These are phyloP conservation scores for Phoma sp. DNA, from an alignment of 2,329 filamentous ascomycete species.

Conservation along the genomic window DNA sequence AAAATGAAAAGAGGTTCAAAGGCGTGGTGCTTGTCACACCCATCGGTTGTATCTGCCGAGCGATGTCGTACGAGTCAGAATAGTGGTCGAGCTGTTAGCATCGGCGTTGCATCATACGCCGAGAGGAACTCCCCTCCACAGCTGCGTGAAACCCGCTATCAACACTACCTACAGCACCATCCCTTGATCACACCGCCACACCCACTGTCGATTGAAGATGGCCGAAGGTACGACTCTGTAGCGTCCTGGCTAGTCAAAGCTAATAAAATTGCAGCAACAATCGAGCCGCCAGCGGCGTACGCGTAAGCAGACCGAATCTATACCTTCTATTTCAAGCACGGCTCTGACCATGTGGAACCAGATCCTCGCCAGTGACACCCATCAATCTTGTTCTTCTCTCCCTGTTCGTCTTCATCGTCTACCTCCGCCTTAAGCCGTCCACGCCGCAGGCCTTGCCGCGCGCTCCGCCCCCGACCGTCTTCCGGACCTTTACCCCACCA, in stretches of 20 bases:
- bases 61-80: conserved; percentile 3
- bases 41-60: neutral
- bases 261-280: conserved; percentile 9
- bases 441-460: conserved; percentile 60
- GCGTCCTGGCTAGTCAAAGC: neutral
- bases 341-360: conserved; percentile 39
- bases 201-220: conserved; percentile 4
- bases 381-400: conserved; percentile 68
- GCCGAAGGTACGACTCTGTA: conserved; percentile 12
- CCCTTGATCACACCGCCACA: conserved; percentile 12
- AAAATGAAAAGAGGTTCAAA: conserved; percentile 1
- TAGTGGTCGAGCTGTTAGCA: conserved; percentile 9
- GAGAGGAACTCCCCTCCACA: conserved; percentile 4
- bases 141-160: conserved; percentile 14
- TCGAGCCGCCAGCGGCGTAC: conserved; percentile 51
- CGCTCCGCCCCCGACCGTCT: conserved; percentile 76
- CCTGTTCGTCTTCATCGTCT: conserved; percentile 64
- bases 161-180: conserved; percentile 12
- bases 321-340: neutral
- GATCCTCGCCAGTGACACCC: conserved; percentile 63
- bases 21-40: neutral
- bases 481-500: conserved; percentile 81
- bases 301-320: conserved; percentile 47
- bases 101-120: conserved; percentile 8
- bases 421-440: conserved; percentile 66